These are phyloP conservation scores for Calocybe gangraenosa DNA, from an alignment of 768 basidiomycete genomes.

Conservation along the genomic window DNA sequence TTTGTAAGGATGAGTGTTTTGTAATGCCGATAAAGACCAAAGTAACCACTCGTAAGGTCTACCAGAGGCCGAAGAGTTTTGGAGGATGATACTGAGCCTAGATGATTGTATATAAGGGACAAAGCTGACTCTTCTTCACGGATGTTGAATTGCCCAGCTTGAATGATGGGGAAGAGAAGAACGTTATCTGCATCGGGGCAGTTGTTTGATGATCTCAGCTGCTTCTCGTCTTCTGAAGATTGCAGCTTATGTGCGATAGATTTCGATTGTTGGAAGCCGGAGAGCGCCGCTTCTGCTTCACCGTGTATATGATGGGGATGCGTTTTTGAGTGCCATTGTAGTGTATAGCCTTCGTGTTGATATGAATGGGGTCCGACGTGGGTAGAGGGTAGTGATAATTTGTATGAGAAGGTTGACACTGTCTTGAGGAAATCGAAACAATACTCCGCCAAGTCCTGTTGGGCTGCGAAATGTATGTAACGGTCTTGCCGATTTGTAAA, in stretches of 20 bases:
- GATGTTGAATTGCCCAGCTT: slow-evolving; percentile 84
- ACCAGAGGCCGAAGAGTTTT: slow-evolving; percentile 37
- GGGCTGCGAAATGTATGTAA: slow-evolving; percentile 69
- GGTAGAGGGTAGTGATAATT: slow-evolving; percentile 26
- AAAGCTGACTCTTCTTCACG: slow-evolving; percentile 79
- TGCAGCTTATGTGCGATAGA: slow-evolving; percentile 8
- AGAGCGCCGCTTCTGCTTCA: slow-evolving; percentile 53
- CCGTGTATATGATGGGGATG: slow-evolving; percentile 70
- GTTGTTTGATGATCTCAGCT: background rate
- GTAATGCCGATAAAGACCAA: slow-evolving; percentile 80
- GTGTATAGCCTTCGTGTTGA: slow-evolving; percentile 38
- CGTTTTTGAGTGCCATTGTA: slow-evolving; percentile 63
- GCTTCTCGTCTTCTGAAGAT: background rate
- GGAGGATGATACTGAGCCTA: background rate
- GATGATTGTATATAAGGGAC: slow-evolving; percentile 43
- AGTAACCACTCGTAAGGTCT: slow-evolving; percentile 95
- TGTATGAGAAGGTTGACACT: slow-evolving; percentile 72
- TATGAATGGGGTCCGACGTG: slow-evolving; percentile 24
- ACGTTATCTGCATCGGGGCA: slow-evolving; percentile 32
- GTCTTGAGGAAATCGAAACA: slow-evolving; percentile 74
- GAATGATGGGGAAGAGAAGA: slow-evolving; percentile 76
- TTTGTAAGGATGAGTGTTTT: slow-evolving; percentile 63
- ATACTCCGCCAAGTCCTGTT: slow-evolving; percentile 71
- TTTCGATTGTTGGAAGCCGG: slow-evolving; percentile 52
- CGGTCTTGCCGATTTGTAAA: slow-evolving; percentile 96